Evolutionary conservation across 202 grass and related monocot species (phyloP).

Genomic region (Schoenoplectus triqueter): DNA sequence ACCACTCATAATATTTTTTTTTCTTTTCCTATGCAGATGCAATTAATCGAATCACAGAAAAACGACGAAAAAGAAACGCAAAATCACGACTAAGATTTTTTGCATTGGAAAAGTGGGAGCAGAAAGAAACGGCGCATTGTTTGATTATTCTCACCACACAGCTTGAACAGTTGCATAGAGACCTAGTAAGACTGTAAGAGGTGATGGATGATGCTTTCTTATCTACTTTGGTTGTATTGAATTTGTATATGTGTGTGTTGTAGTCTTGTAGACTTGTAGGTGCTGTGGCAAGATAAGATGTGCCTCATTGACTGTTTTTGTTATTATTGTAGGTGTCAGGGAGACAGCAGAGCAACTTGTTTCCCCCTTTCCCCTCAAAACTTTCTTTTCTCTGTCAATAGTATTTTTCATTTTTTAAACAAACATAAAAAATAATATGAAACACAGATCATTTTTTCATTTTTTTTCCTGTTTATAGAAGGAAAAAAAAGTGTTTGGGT

Average conservation of each 20-base stretch:
- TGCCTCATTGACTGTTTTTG: constrained; percentile 15
- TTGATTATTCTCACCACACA: not conserved
- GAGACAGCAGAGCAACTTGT: constrained; percentile 74
- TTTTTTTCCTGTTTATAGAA: not conserved
- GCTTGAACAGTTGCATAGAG: not conserved
- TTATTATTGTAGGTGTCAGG: constrained; percentile 75
- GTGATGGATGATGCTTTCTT: constrained; percentile 20
- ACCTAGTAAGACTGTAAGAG: not conserved
- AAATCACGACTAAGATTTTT: not conserved
- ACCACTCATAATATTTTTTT: not conserved
- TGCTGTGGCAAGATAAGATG: constrained; percentile 24
- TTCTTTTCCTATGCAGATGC: not conserved
- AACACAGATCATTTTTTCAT: not conserved
- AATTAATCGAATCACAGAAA: not conserved
- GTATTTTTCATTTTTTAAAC: not conserved
- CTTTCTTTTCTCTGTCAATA: constrained; percentile 24
- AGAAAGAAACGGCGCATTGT: not conserved
- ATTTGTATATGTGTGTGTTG: not conserved
- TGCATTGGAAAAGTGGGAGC: not conserved
- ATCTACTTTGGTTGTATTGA: not conserved
- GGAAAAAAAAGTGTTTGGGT: no score
- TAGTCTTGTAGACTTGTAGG: not conserved
- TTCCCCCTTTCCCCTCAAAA: constrained; percentile 70
- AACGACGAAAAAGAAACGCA: not conserved
- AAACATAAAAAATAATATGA: not conserved